A percentile compares a stretch with the other conserved stretches of the same genome.
Evolutionary conservation across 164 flowering plant species (phyloP).

Genomic region (Malania oleifera): DNA sequence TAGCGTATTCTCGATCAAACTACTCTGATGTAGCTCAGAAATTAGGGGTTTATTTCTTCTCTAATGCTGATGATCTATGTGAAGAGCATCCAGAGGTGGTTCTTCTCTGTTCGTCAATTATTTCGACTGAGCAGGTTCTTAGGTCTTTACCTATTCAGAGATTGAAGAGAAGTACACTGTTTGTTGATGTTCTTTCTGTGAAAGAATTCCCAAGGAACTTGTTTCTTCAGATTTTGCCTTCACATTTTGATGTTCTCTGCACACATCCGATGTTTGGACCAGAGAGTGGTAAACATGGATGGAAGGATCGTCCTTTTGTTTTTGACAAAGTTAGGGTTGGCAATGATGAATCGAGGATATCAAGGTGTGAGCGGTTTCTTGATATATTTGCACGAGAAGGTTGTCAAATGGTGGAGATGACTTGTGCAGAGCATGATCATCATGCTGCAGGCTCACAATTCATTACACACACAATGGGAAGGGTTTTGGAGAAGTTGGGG

Average conservation of each 20-base stretch:
- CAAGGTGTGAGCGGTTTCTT: slow-evolving; percentile 43
- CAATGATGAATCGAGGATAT: slow-evolving; percentile 32
- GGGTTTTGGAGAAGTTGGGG: slow-evolving; percentile 53
- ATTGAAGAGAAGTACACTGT: slow-evolving; percentile 53
- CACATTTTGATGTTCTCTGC: slow-evolving; percentile 63
- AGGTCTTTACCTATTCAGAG: slow-evolving; percentile 48
- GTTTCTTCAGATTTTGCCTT: slow-evolving; percentile 45
- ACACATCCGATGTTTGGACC: slow-evolving; percentile 95
- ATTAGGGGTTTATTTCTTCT: slow-evolving; percentile 2
- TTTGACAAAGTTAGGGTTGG: slow-evolving; percentile 78
- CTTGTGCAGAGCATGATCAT: slow-evolving; percentile 68
- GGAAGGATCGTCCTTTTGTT: slow-evolving; percentile 54
- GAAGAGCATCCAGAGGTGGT: slow-evolving; percentile 8
- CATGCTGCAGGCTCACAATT: slow-evolving; percentile 75
- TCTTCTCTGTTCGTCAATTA: slow-evolving; percentile 49
- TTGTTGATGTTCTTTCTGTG: slow-evolving; percentile 78
- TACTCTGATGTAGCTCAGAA: slow-evolving; percentile 5
- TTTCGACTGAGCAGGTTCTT: slow-evolving; percentile 48
- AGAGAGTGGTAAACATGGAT: slow-evolving; percentile 53
- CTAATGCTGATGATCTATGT: slow-evolving; percentile 4
- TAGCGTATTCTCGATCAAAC: slow-evolving; percentile 6
- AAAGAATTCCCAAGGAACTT: slow-evolving; percentile 63
- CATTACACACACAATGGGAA: slow-evolving; percentile 74
- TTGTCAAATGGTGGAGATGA: slow-evolving; percentile 78
- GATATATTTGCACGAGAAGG: slow-evolving; percentile 64